A percentile compares a stretch with the other conserved stretches of the same genome.
phyloP scores from a whole-genome alignment of 2,329 filamentous ascomycete species.

The Ophiostoma tasmaniense region DNA sequence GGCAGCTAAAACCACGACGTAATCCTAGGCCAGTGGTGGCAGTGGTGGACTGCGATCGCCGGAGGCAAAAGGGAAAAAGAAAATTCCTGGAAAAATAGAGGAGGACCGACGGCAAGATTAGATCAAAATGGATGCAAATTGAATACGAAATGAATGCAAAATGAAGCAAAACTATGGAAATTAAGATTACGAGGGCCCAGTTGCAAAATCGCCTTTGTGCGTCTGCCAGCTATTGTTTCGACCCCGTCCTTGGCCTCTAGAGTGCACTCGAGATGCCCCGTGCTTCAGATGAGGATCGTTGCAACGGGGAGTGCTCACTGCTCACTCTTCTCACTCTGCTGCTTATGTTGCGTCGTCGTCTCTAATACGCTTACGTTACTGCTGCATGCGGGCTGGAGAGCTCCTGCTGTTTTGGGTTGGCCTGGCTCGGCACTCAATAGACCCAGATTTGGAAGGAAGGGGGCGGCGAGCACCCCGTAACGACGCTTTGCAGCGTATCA shows the following conservation, averaged over 20 bases:
- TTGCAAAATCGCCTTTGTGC: not conserved
- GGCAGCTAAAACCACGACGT: conserved; percentile 4
- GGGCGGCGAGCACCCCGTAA: not conserved
- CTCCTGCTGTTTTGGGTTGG: conserved; percentile 8
- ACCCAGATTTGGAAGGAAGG: not conserved
- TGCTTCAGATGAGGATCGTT: not conserved
- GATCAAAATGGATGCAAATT: not conserved
- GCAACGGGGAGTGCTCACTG: not conserved
- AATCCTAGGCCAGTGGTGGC: not conserved
- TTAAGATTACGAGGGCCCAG: not conserved
- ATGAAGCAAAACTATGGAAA: not conserved
- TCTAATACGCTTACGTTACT: not conserved
- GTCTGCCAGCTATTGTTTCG: not conserved
- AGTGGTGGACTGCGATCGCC: not conserved
- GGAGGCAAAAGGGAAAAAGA: not conserved
- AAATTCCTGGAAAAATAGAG: not conserved
- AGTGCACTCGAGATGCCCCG: not conserved
- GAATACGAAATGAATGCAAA: not conserved
- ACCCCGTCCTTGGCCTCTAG: not conserved
- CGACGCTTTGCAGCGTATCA: not conserved
- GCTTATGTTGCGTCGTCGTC: not conserved
- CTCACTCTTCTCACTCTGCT: not conserved
- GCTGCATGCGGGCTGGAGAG: not conserved
- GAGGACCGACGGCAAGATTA: not conserved
- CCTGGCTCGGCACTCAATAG: not conserved